Conservation (phyloP, 345 rosid genomes). For the Pseudoturritis turrita region DNA sequence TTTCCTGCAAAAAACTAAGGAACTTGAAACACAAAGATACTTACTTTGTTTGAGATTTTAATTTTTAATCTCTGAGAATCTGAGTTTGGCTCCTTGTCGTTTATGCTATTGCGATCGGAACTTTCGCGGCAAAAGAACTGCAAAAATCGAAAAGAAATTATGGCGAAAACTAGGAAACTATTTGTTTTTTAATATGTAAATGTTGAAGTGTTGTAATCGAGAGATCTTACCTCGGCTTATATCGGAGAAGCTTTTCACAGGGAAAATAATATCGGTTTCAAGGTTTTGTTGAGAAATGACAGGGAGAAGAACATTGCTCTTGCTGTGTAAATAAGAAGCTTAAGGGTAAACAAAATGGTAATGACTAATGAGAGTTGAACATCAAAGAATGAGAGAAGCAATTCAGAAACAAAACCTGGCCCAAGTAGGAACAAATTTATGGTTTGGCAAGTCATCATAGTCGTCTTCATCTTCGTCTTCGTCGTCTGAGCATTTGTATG, state of each 20-base stretch:
- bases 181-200: too few relatives aligned
- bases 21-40: constrained; percentile 11
- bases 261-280: constrained; percentile 48
- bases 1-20: neutral
- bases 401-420: constrained; percentile 49
- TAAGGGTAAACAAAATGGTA: constrained; percentile 9
- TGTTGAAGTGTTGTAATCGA: neutral
- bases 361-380: neutral
- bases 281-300: constrained; percentile 45
- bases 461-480: constrained; percentile 77
- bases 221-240: constrained; percentile 51
- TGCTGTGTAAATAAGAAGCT: constrained; percentile 43
- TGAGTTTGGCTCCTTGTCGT: neutral
- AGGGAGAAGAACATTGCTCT: constrained; percentile 34
- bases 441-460: constrained; percentile 40
- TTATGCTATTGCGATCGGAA: constrained; percentile 11
- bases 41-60: neutral
- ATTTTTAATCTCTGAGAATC: neutral
- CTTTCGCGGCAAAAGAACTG: constrained; percentile 30
- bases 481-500: constrained; percentile 83
- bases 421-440: constrained; percentile 81
- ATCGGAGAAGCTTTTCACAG: constrained; percentile 46
- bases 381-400: neutral
- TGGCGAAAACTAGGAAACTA: neutral
- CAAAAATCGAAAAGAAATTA: neutral